These are phyloP conservation scores for Tolypocladium sp. DNA, from an alignment of 2,329 filamentous ascomycete genomes.

Conservation along the genomic window DNA sequence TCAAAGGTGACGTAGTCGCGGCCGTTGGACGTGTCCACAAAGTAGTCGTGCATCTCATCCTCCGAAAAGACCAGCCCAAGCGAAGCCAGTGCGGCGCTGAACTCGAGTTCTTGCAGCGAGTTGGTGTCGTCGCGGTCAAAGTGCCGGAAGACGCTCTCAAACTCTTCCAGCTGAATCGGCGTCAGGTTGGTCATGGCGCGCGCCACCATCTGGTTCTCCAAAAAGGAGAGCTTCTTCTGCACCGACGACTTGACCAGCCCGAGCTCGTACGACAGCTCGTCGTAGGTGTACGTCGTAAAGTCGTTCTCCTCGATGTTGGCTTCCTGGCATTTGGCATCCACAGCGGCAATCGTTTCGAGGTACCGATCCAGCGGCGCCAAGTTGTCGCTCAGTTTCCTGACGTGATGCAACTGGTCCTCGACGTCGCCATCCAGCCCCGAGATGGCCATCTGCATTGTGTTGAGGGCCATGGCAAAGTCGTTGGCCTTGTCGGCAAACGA, in stretches of 20 bases:
- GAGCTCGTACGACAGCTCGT: slow-evolving; percentile 90
- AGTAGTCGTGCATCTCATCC: slow-evolving; percentile 96
- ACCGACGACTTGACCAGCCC: slow-evolving; percentile 85
- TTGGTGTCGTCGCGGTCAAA: slow-evolving; percentile 94
- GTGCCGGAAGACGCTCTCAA: slow-evolving; percentile 95
- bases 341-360: slow-evolving; percentile 72
- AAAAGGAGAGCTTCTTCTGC: slow-evolving; percentile 89
- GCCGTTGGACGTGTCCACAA: slow-evolving; percentile 74
- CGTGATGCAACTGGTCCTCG: slow-evolving; percentile 86
- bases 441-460: slow-evolving; percentile 89
- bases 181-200: slow-evolving; percentile 98
- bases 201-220: slow-evolving; percentile 97
- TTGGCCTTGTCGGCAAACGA: slow-evolving; percentile 98
- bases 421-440: slow-evolving; percentile 96
- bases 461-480: slow-evolving; percentile 90
- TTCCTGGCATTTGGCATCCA: slow-evolving; percentile 85
- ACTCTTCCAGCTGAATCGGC: slow-evolving; percentile 95
- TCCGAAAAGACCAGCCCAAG: slow-evolving; percentile 94
- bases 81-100: slow-evolving; percentile 90
- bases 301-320: slow-evolving; percentile 99
- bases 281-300: slow-evolving; percentile 98
- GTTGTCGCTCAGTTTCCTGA: slow-evolving; percentile 75
- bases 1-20: slow-evolving; percentile 84
- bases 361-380: slow-evolving; percentile 86
- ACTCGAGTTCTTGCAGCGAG: slow-evolving; percentile 84